Base-by-base conservation (phyloP, 148 eudicot genomes). In the Persicaria tinctoria region DNA sequence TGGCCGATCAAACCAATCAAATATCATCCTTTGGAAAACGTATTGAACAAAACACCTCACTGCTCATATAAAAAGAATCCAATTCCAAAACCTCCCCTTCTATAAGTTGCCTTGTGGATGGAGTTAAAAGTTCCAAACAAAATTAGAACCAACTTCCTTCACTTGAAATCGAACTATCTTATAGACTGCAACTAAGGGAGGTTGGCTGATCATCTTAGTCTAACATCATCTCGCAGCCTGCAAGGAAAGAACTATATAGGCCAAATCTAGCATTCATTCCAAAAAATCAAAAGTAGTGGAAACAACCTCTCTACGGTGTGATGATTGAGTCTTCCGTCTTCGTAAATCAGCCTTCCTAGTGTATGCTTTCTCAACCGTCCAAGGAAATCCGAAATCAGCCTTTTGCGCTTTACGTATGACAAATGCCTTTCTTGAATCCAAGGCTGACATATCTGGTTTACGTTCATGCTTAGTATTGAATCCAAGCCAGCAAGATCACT, bases 371-470 rank as follows among this genome's bases (percentile, higher is more conserved):
- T 86, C 72, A 93, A 59, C 49, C 88, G 88, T 76, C 51, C 85
- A 73, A 93, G 82, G 79, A 93, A 76, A 68, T 92, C 92, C n/a
- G 94, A 82, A 79, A 86, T 75, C 1, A 88, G 85, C 73, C 84
- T 92, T 83, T 87, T 93, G 75, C 83, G 89, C 78, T 91, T 89
- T 49, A 79, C 86, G 59, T 82, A 91, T 6, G 72, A 88, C 60
- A 93, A 73, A 73, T 76, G 81, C 70, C 98, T 83, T 51, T 17
- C 71, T 79, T 89, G 95, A 57, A 88, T 82, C 91, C 89, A 85
- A 46, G 98, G 98, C 86, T 93, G 98, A 70, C 87, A 87, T 23
- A 91, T 88, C 97, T 93, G 86, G 47, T 45, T 41, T 45, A 32
- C 3, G 1, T 8, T 12, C 32, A 74, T 10, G 38, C 10, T 3